Evolutionary conservation across 208 protist species (phyloP), one percentile per base, ranked within the genome.

Genomic region (Trichomonas vaginalis): DNA sequence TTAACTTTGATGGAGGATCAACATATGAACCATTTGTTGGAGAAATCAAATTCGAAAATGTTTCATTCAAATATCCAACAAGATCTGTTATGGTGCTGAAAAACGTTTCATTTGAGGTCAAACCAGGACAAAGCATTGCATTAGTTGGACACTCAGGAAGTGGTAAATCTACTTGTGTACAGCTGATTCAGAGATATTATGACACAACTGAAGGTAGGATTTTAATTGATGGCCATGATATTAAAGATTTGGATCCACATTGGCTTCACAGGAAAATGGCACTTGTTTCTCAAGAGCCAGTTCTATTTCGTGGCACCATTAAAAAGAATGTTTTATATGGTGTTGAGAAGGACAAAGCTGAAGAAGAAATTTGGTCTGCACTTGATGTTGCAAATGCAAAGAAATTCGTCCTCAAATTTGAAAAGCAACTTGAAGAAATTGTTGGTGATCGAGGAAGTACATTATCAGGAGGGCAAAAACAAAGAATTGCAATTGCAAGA

Each of bases 251-350:
- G 86, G 96, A 98, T 96, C 95, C 98, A 40, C 95, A 96, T 35
- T 98, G 97, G 70, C 95, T 99, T 61, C 98, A 98, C 82, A 95
- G 96, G 96, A 96, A 97, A 95, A 98, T 99, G 86, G 98, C 98
- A 21, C 97, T 99, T 39, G 98, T 99, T 42, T 98, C 98, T 39
- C 99, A 99, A 97, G 98, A 99, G 96, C 98, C 98, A 23, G 97
- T 99, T 32, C 97, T 99, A 17, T 99, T 99, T 96, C 37, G 90
- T 27, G 95, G 86, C 23, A 97, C 96, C 0, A 96, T 97, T 35
- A 4, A 45, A 27, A 92, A 97, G 32, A 97, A 97, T 87, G 97
- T 97, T 49, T 95, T 96, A 21, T 97, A 96, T 51, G 97, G 97
- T 40, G 62, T 96, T 8, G 45, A 83, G 32, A 80, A 61, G 12